Conservation (phyloP, 257 asterid species). For the Fraxinus americana region DNA sequence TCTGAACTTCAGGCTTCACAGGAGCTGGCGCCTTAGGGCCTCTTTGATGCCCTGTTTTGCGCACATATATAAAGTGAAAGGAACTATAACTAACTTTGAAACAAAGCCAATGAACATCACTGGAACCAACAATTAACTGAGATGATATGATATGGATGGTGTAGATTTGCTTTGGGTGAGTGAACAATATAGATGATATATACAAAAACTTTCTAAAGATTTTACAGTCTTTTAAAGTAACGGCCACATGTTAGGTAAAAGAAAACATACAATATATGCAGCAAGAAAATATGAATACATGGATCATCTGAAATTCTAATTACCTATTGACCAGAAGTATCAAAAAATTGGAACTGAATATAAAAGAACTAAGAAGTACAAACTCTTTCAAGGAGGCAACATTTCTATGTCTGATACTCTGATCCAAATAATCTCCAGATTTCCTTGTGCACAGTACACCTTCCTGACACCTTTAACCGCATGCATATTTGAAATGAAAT, state of each 20-base stretch:
- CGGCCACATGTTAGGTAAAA: background rate
- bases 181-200: slow-evolving; percentile 4
- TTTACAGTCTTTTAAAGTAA: background rate
- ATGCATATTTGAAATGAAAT: background rate
- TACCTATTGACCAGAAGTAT: background rate
- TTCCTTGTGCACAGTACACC: background rate
- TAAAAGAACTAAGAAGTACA: background rate
- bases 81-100: background rate
- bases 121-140: slow-evolving; percentile 20
- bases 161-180: background rate
- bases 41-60: slow-evolving; percentile 54
- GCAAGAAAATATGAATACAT: background rate
- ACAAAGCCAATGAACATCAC: slow-evolving; percentile 8
- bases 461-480: background rate
- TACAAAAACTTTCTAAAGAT: slow-evolving; percentile 1
- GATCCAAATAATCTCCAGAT: background rate
- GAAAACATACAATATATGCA: background rate
- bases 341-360: background rate
- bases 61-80: slow-evolving; percentile 22
- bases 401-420: background rate
- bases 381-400: background rate
- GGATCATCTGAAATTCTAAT: background rate
- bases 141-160: background rate
- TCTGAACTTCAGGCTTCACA: slow-evolving; percentile 67
- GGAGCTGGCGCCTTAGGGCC: slow-evolving; percentile 64